Evolutionary conservation across 345 rosid species (phyloP), one percentile per base, ranked within the genome.

Genomic region (Kernera saxatilis): DNA sequence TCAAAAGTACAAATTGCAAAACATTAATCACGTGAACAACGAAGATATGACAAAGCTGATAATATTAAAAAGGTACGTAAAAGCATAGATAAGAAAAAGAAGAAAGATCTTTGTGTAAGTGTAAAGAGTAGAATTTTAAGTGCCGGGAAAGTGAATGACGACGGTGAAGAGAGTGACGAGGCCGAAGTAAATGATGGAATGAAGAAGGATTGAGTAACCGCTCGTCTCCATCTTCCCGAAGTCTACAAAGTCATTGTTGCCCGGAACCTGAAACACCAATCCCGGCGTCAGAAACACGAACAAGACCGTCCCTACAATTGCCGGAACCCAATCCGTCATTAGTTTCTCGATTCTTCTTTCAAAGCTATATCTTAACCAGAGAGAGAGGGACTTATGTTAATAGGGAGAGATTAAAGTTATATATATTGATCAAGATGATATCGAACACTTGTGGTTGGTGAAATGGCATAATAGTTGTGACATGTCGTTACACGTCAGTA

Each of bases 151-250:
- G 0, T 57, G 25, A 19, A 73, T 26, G 27, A 73, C 25, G 26
- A 73, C 14, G 15, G 72, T 73, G 36, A 66, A 39, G 50, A 73
- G 26, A 29, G 11, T 33, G 6, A 73, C 40, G 8, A 73, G 35
- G 44, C 77, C 77, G 5, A 73, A 73, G 72, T 54, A 73, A 35
- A 73, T 21, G 13, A 66, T 19, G 8, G 72, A 61, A 3, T 73
- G 77, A 1, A 29, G 0, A 55, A 73, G 35, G 15, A 73, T 66
- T 13, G 77, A 66, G 59, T 14, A 18, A 2, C 60, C 66, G 12
- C 77, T 73, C 17, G 77, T 73, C 36, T 73, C 72, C 67, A 66
- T 45, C 50, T 44, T 72, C 56, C 50, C 77, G 18, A 64, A 72
- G 25, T 72, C 77, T 44, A 72, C 71, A 44, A 64, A 64, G 3